Base-by-base conservation (phyloP, 2,329 filamentous ascomycete species). In the Botrytis fabae region DNA sequence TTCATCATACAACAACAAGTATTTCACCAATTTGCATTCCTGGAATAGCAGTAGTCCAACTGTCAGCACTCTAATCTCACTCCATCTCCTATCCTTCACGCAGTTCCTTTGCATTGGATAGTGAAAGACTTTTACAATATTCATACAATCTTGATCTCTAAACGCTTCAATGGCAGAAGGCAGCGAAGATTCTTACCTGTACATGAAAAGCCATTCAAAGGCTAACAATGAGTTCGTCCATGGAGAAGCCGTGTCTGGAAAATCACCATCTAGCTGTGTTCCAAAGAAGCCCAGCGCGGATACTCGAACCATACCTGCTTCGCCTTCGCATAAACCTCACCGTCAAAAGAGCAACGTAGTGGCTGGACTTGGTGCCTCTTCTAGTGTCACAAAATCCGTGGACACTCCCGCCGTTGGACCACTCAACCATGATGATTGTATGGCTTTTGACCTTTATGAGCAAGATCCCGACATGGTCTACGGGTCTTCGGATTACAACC, bases 391-490 rank as follows among this genome's bases (percentile, higher is more conserved):
- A 48, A 22, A 22, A 44, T 40, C n/a, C 12, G n/a, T 40, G 9
- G 42, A 40, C 48, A 14, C 38, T 63, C 35, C 44, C 20, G 22
- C 38, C 44, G 28, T 28, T 44, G 38, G 18, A 38, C 70, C 51
- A 35, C 38, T 22, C 9, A 64, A 64, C 22, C 46, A 57, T 69
- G 63, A 72, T 69, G 70, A 60, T 32, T 69, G 48, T 18, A 69
- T 69, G 63, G 40, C 63, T n/a, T 72, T 72, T 46, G 70, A 69
- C 25, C 70, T 72, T 25, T 72, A 72, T 48, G 70, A 72, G 42
- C 70, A 72, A 48, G 63, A 72, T 18, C 63, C 40, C 28, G 46
- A 59, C 40, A 38, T 54, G 32, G 63, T 69, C 60, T 72, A 61
- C 35, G 54, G 40, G 22, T 71, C 38, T 20, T 48, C 65, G 28